Base-by-base conservation (phyloP, 2,329 filamentous ascomycete species). In the Sporothrix euskadiensis region DNA sequence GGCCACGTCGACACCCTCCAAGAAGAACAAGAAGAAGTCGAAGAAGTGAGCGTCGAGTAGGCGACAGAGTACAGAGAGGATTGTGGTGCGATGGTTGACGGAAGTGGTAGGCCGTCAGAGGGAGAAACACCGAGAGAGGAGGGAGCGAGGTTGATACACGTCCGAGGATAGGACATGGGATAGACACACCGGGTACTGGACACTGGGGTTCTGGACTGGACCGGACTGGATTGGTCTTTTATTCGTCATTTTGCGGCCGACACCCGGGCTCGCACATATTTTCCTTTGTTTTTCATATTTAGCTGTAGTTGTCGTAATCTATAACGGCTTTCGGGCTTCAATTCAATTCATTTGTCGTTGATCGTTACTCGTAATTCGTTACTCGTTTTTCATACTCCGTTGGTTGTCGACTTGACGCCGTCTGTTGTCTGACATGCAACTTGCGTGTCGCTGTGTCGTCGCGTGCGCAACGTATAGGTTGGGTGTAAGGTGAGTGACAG, bases 11-110 rank as follows among this genome's bases (percentile, higher is more conserved):
- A 61, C 61, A 32, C 68, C 72, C 44, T 56, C 68, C 19, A 71
- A 73, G 61, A 73, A 73, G 63, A 19, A 9, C 61, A 74, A 71
- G 61, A 70, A 71, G 49, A 74, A 72, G 57, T n/a, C 73, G 19
- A 74, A 71, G 66, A 72, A 73, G 71, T 73, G 49, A 44, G 26
- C 16, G 52, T 3, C 12, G 52, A 10, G 9, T n/a, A 56, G n/a
- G 1, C 22, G 61, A 14, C 12, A 16, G 39, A 5, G 30, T 52
- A 14, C 12, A 16, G 39, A 5, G 30, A 4, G 26, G 39, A 16
- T 26, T 41, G 41, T 52, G 26, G 30, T 12, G 57, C 44, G n/a
- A 52, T 30, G 47, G 1, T 22, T 22, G n/a, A 19, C n/a, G 68
- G n/a, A 4, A 16, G 19, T 44, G 35, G 32, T 30, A n/a, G 54